These are phyloP conservation scores for Tuber borchii DNA, from an alignment of 495 filamentous ascomycete genomes.

Conservation along the genomic window DNA sequence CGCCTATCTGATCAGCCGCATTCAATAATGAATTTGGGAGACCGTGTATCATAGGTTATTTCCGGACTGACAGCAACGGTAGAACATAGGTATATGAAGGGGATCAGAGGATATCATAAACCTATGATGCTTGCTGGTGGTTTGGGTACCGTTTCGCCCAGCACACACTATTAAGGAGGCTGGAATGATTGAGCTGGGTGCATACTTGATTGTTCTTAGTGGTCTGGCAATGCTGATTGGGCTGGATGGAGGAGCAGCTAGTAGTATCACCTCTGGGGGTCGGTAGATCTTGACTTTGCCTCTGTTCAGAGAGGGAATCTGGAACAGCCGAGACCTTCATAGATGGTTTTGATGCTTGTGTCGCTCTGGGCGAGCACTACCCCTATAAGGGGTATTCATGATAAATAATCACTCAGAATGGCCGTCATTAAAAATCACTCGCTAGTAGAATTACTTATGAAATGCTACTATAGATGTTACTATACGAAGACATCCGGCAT, in stretches of 20 bases:
- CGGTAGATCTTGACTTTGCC: constrained; percentile 86
- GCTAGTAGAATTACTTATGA: too few species aligned
- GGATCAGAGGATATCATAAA: constrained; percentile 90
- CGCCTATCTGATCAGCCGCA: constrained; percentile 83
- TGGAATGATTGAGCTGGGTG: constrained; percentile 68
- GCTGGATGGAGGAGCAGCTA: constrained; percentile 89
- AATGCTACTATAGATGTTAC: too few species aligned
- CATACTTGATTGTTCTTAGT: constrained; percentile 83
- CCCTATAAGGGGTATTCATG: constrained; percentile 92
- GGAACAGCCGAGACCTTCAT: constrained; percentile 87
- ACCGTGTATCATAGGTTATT: constrained; percentile 79
- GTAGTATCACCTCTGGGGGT: constrained; percentile 77
- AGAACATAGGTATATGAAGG: constrained; percentile 55
- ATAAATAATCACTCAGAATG: constrained; percentile 42
- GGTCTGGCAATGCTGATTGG: constrained; percentile 97
- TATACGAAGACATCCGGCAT: too few species aligned
- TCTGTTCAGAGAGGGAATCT: constrained; percentile 93
- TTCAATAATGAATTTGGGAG: constrained; percentile 98
- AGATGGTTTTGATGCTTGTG: constrained; percentile 92
- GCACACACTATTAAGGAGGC: constrained; percentile 81
- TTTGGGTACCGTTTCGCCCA: constrained; percentile 88
- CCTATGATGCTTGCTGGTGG: constrained; percentile 98
- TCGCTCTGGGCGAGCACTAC: constrained; percentile 71
- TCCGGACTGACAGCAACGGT: constrained; percentile 73
- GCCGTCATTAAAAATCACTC: too few species aligned